Base-by-base conservation (phyloP, 2,329 filamentous ascomycete species). In the Apiospora pterosperma region DNA sequence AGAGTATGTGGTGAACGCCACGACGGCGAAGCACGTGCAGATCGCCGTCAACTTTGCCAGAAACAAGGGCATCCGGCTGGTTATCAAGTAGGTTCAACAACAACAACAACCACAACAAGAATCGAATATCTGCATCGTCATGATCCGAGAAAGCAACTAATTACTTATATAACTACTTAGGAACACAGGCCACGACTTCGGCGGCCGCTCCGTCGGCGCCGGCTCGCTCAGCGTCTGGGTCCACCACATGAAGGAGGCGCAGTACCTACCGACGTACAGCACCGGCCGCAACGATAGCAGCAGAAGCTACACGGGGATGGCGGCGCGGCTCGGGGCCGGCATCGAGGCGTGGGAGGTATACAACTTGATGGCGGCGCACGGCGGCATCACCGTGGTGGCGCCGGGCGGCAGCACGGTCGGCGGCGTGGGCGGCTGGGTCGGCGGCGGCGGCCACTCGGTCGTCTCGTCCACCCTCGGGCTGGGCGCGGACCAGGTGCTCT, bases 401-500 rank as follows among this genome's bases (percentile, higher is more conserved):
- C 76, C 76, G 0, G 88, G 87, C 2, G 81, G 81, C 2, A 82
- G 80, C 41, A 81, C 81, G 44, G 83, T 82, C 0, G 88, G 90
- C 2, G 84, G 85, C 0, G 77, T 87, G 0, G 87, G 86, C 11
- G 88, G 88, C 0, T 91, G 86, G 63, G 77, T 83, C 2, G 85
- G 86, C 16, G 88, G 87, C 0, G 88, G 85, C 1, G 88, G 88
- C 0, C 88, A 91, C 72, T 83, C 80, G 0, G 73, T 84, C 0
- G 74, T 90, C 1, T 76, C 78, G 0, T 81, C 85, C 0, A 78
- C 76, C 1, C 84, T 84, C 67, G 88, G 89, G 0, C 74, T 91
- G n/a, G 88, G 77, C 2, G 86, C 84, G 1, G 89, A 91, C 68
- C 83, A 90, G 44, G 84, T 88, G 1, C 74, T 90, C 3, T 80